Evolutionary conservation across 2,329 filamentous ascomycete species (phyloP), one percentile per base, ranked within the genome.

Genomic region (Exserohilum rostratum): DNA sequence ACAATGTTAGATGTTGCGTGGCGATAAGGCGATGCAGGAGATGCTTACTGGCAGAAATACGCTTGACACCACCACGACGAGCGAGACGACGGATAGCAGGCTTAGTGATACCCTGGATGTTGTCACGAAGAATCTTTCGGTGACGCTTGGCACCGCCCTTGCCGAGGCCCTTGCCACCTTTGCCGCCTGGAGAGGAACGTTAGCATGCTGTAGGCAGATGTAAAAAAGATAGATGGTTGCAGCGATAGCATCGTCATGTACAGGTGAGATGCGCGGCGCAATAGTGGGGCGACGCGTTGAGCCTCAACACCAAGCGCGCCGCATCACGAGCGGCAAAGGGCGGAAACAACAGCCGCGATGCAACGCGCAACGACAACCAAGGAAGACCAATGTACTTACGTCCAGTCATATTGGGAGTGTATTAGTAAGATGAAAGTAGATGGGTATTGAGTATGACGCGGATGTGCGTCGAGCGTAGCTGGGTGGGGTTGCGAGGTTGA

Each of bases 61-160:
- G 79, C 77, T 81, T 80, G 76, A 80, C 79, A 79, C 78, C 78
- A 62, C 79, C 78, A 79, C 80, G 80, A 72, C 80, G 80, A 62
- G 79, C 80, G 69, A 82, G 79, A 81, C 80, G 79, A 55, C 80
- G 79, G 70, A 82, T 82, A 54, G 80, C 80, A 62, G 80, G 79
- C 78, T 82, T 82, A 67, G 80, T 82, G 71, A 82, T 82, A 71
- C 80, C 80, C 71, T 82, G 80, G 72, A 82, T 82, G 77, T 82
- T 82, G 78, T 82, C 80, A 65, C 80, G 80, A 64, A 82, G 74
- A 71, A 82, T 82, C 79, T 82, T 82, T 63, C 80, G 78, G 67
- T 82, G 80, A 74, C 80, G 80, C 77, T 82, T 82, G 72, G 80
- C 80, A 60, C 80, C 80, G 60, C 80, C 80, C 75, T 82, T 82